Evolutionary conservation across 495 filamentous ascomycete genomes (phyloP).

Genomic region (Annulohypoxylon stygium): DNA sequence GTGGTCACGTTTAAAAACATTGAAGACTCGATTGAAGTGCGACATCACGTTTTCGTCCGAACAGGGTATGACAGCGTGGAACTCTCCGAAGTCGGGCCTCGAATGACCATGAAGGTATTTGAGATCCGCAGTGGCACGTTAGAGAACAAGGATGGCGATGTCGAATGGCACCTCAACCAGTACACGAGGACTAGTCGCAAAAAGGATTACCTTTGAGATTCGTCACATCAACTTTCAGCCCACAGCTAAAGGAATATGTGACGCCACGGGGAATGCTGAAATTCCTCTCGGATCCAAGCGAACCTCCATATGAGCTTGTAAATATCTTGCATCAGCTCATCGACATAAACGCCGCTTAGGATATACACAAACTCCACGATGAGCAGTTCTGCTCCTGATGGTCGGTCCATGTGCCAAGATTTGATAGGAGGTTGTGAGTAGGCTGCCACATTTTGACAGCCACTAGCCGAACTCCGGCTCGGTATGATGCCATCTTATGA

Average conservation of each 20-base stretch:
- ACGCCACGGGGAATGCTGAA: slow-evolving; percentile 31
- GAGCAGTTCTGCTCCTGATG: slow-evolving; percentile 14
- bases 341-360: slow-evolving; percentile 25
- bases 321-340: slow-evolving; percentile 24
- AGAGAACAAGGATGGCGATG: slow-evolving; percentile 95
- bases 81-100: slow-evolving; percentile 92
- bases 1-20: slow-evolving; percentile 96
- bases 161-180: slow-evolving; percentile 94
- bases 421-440: background rate
- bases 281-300: slow-evolving; percentile 27
- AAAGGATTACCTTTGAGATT: slow-evolving; percentile 86
- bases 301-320: slow-evolving; percentile 41
- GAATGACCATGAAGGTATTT: slow-evolving; percentile 97
- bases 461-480: background rate
- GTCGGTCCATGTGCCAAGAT: slow-evolving; percentile 12
- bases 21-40: slow-evolving; percentile 87
- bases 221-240: background rate
- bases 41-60: slow-evolving; percentile 64
- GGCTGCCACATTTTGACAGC: background rate
- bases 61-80: slow-evolving; percentile 83
- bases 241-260: slow-evolving; percentile 30
- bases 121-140: slow-evolving; percentile 93
- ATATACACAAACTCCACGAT: slow-evolving; percentile 22
- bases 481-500: slow-evolving; percentile 28
- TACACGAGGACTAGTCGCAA: slow-evolving; percentile 93